Conservation (phyloP, 2,329 filamentous ascomycete genomes). For the Verticillium isaacii region DNA sequence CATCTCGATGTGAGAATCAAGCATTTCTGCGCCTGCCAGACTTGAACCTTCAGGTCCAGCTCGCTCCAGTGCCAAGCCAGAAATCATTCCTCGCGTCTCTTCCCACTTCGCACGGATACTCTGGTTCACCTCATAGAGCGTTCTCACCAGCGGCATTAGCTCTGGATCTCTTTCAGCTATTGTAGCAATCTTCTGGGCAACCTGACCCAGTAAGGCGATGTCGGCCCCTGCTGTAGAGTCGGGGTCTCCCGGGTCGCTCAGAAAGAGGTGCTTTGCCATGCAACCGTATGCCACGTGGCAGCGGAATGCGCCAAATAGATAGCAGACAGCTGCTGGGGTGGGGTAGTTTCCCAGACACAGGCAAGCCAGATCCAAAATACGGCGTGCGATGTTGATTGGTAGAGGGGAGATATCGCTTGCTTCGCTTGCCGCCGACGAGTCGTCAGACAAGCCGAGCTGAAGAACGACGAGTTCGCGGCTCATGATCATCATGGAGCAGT, state of each 20-base stretch:
- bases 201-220: not conserved
- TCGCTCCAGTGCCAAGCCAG: too few relatives aligned
- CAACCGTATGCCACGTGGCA: not conserved
- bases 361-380: not conserved
- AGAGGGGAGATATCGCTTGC: not conserved
- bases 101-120: not conserved
- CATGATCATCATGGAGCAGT: not conserved
- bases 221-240: not conserved
- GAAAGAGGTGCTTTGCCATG: not conserved
- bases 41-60: too few relatives aligned
- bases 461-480: not conserved
- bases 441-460: not conserved
- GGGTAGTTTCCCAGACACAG: not conserved
- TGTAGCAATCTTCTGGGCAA: not conserved
- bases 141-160: not conserved
- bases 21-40: too few relatives aligned
- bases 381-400: not conserved
- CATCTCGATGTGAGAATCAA: too few relatives aligned
- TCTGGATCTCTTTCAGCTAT: not conserved
- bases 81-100: not conserved
- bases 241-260: not conserved
- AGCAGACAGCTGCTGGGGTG: not conserved
- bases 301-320: not conserved
- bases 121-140: not conserved
- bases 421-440: not conserved